Base-by-base conservation (phyloP, 1,284 basidiomycete genomes). In the Trametes versicolor region DNA sequence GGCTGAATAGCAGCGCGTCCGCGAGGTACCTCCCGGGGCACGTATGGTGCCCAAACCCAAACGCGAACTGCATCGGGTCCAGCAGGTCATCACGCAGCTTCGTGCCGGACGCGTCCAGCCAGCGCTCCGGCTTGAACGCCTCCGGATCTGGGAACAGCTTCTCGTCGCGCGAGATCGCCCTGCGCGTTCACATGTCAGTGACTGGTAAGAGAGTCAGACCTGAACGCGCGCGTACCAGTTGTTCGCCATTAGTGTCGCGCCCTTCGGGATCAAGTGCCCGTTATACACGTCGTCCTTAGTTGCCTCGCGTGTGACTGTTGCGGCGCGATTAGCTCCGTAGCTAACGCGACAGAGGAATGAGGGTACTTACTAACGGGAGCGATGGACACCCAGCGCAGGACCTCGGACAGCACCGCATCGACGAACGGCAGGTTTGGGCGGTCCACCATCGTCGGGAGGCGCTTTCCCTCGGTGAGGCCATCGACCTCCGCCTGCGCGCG, bases 401-500 rank as follows among this genome's bases (percentile, higher is more conserved):
- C 72, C 63, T 81, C 80, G 51, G 74, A 68, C 4, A 79, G 67
- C 4, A 77, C 60, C 1, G 75, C 76, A 37, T 73, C 66, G 39
- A 79, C 65, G 64, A 76, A 80, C 1, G 77, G 76, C 52, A 80
- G 62, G 4, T 53, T 58, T 25, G 69, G 60, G 25, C 72, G 60
- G 62, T 81, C 79, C 12, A 71, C 71, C 47, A 79, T 73, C n/a
- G 71, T 73, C 1, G 79, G 79, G 4, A 79, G 62, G 19, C 77
- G 65, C 52, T 58, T 41, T 15, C 54, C 47, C n/a, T 75, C 74
- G n/a, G 74, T 59, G n/a, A 79, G 72, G 21, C 58, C 55, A 68
- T 80, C 78, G 51, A 80, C 65, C 63, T 79, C 76, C 21, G 71
- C 72, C 64, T 77, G 78, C n/a, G 78, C 78, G 32, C 70, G 71